phyloP scores from a whole-genome alignment of 352 stramenopile species.

The Globisporangium yorkense region DNA sequence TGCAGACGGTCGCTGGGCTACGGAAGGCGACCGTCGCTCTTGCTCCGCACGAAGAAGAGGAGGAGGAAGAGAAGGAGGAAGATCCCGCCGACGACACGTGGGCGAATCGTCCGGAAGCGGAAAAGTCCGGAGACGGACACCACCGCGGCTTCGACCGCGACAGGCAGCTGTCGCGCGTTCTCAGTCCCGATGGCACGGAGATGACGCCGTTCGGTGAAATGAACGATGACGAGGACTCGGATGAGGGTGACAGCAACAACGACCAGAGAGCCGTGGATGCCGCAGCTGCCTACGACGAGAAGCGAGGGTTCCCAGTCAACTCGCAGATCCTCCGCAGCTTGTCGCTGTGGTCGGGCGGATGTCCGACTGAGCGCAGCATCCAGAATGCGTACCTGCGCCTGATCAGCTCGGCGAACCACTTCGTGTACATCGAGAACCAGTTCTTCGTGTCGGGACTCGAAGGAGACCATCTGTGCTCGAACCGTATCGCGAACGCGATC shows the following conservation, averaged over 20 bases:
- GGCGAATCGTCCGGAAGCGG: background rate
- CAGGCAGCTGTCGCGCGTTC: constrained; percentile 23
- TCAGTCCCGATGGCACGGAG: constrained; percentile 10
- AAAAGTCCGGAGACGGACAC: background rate
- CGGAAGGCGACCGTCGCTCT: constrained; percentile 11
- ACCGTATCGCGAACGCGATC: constrained; percentile 78
- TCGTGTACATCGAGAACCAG: constrained; percentile 92
- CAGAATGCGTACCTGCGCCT: constrained; percentile 88
- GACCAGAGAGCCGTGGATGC: constrained; percentile 22
- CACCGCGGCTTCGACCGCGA: constrained; percentile 36
- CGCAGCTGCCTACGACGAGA: constrained; percentile 15
- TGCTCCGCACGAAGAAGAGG: constrained; percentile 9
- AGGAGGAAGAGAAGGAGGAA: constrained; percentile 10
- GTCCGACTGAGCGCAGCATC: constrained; percentile 82
- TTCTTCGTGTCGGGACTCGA: constrained; percentile 87
- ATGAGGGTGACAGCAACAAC: constrained; percentile 3
- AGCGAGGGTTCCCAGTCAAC: constrained; percentile 36
- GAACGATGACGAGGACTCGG: constrained; percentile 3
- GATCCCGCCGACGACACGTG: background rate
- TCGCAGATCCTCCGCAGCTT: constrained; percentile 74
- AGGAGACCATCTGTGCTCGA: constrained; percentile 71
- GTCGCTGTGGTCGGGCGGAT: constrained; percentile 77
- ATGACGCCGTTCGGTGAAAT: constrained; percentile 15
- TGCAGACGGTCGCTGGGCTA: constrained; percentile 40
- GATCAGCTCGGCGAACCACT: constrained; percentile 82